phyloP scores from a whole-genome alignment of 1,284 basidiomycete genomes.

The Melampsora americana region DNA sequence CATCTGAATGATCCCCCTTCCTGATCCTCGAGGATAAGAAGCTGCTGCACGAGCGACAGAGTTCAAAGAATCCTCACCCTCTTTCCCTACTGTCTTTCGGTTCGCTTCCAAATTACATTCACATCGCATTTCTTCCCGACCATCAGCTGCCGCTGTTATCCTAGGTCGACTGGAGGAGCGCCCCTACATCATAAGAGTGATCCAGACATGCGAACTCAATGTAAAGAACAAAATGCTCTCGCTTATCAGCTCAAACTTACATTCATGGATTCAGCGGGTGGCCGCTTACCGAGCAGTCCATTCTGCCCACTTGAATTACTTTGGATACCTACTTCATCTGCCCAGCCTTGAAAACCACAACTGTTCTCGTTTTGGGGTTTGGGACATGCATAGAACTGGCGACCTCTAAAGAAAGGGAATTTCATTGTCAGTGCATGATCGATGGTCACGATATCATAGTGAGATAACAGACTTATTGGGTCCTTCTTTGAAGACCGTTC shows the following conservation, averaged over 20 bases:
- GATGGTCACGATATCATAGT: neutral
- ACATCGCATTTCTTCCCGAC: slow-evolving; percentile 9
- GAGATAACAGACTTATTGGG: slow-evolving; percentile 31
- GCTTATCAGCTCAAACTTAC: neutral
- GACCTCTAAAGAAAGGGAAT: slow-evolving; percentile 8
- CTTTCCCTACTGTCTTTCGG: slow-evolving; percentile 20
- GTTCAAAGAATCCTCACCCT: slow-evolving; percentile 11
- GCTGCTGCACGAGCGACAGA: slow-evolving; percentile 46
- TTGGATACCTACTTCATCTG: slow-evolving; percentile 11
- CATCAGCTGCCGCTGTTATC: neutral
- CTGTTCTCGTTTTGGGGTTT: slow-evolving; percentile 32
- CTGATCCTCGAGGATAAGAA: slow-evolving; percentile 1
- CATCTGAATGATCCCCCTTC: neutral
- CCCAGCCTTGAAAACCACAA: slow-evolving; percentile 42
- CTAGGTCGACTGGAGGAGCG: slow-evolving; percentile 22
- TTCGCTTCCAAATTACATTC: slow-evolving; percentile 21
- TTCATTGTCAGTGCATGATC: neutral
- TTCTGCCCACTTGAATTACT: neutral
- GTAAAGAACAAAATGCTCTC: neutral
- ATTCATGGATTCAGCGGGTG: neutral
- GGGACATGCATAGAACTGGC: slow-evolving; percentile 40
- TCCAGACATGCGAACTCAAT: neutral
- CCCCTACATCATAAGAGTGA: neutral
- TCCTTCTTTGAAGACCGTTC: slow-evolving; percentile 22
- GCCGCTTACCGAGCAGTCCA: neutral